A percentile compares a stretch with the other conserved stretches of the same genome.
phyloP scores from a whole-genome alignment of 768 basidiomycete genomes.

The Amyloporia xantha region DNA sequence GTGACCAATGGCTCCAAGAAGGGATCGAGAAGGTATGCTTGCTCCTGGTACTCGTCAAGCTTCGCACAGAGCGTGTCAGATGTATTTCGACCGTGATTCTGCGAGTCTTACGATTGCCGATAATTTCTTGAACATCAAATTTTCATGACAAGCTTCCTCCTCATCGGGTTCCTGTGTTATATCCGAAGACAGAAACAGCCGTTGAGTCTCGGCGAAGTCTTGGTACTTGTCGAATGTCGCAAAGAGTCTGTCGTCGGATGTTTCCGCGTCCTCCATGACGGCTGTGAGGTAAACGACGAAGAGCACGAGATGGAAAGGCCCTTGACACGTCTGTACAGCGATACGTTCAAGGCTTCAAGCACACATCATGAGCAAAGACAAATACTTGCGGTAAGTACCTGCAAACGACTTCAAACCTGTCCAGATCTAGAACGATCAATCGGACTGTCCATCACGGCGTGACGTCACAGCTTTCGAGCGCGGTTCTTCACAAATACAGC shows the following conservation, averaged over 20 bases:
- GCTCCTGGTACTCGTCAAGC: constrained; percentile 90
- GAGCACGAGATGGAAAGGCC: too few relatives aligned
- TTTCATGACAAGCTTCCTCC: constrained; percentile 33
- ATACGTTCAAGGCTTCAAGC: too few relatives aligned
- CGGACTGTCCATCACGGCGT: too few relatives aligned
- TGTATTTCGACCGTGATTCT: background rate
- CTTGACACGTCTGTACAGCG: too few relatives aligned
- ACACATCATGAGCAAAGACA: too few relatives aligned
- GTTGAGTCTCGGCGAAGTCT: constrained; percentile 52
- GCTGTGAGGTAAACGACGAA: too few relatives aligned
- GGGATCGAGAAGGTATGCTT: constrained; percentile 88
- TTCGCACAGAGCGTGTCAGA: constrained; percentile 2
- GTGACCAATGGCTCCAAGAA: constrained; percentile 71
- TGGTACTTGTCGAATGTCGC: constrained; percentile 55
- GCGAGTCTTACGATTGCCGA: constrained; percentile 46
- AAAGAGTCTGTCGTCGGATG: constrained; percentile 39
- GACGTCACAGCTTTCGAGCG: too few relatives aligned
- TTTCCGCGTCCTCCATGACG: constrained; percentile 34
- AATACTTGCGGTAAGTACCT: too few relatives aligned
- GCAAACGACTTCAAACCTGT: too few relatives aligned
- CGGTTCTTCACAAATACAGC: too few relatives aligned
- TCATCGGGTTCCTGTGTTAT: constrained; percentile 32
- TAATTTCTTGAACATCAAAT: constrained; percentile 35
- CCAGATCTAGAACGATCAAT: too few relatives aligned
- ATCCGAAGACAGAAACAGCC: constrained; percentile 42